phyloP scores from a whole-genome alignment of 805 yeast species.

The Yamadazyma scolyti region DNA sequence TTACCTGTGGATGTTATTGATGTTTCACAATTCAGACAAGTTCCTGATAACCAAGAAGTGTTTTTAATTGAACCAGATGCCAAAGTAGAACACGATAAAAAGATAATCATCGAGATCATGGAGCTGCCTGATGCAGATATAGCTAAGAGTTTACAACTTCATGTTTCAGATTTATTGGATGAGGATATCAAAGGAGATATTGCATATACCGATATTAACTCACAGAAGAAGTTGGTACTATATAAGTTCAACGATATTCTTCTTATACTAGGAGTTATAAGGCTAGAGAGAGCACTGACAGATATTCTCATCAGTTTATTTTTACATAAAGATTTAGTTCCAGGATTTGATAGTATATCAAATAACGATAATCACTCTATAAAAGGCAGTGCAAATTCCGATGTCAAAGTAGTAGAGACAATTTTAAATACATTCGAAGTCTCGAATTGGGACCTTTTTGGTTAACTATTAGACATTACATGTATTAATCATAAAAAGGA shows the following conservation, averaged over 20 bases:
- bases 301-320: slow-evolving; percentile 42
- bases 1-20: slow-evolving; percentile 62
- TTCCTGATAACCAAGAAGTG: slow-evolving; percentile 95
- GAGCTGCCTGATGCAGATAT: slow-evolving; percentile 36
- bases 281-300: slow-evolving; percentile 4
- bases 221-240: too few relatives aligned
- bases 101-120: slow-evolving; percentile 62
- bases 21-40: slow-evolving; percentile 72
- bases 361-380: too few relatives aligned
- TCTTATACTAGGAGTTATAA: slow-evolving; percentile 1
- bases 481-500: not conserved
- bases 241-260: not conserved
- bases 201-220: too few relatives aligned
- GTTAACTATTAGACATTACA: too few relatives aligned
- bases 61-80: slow-evolving; percentile 46
- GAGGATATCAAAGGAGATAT: slow-evolving; percentile 8
- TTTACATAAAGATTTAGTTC: slow-evolving; percentile 3
- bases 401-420: too few relatives aligned
- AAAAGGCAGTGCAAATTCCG: too few relatives aligned
- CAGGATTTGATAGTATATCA: too few relatives aligned
- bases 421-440: too few relatives aligned
- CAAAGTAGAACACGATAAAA: slow-evolving; percentile 38
- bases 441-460: too few relatives aligned
- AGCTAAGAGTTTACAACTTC: slow-evolving; percentile 46
- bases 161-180: slow-evolving; percentile 52